A percentile compares a stretch with the other conserved stretches of the same genome.
phyloP scores from a whole-genome alignment of 768 basidiomycete species.

The Pleurotus pulmonarius region DNA sequence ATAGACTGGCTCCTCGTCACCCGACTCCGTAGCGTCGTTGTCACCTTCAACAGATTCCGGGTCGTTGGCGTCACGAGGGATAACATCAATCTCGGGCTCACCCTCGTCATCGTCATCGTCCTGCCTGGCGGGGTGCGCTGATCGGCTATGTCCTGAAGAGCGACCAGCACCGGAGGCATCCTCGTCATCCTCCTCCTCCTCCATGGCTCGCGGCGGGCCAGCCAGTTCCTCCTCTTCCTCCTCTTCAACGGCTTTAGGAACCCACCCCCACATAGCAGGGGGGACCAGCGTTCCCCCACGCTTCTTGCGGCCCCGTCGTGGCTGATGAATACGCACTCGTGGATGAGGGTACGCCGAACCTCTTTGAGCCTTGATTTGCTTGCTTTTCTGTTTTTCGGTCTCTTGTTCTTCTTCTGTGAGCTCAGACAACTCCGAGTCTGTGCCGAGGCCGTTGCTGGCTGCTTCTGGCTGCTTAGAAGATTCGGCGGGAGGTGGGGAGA shows the following conservation, averaged over 20 bases:
- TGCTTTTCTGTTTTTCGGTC: constrained; percentile 25
- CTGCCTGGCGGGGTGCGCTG: constrained; percentile 12
- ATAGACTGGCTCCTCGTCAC: constrained; percentile 12
- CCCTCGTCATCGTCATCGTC: constrained; percentile 15
- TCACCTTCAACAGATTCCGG: neutral
- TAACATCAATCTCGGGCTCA: constrained; percentile 7
- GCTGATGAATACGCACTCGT: constrained; percentile 12
- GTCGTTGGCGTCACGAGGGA: neutral
- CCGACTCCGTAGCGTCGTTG: constrained; percentile 6
- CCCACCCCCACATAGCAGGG: constrained; percentile 87
- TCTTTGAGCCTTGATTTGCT: neutral
- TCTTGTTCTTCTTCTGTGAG: constrained; percentile 82
- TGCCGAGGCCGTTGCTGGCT: constrained; percentile 37
- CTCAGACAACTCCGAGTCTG: constrained; percentile 77
- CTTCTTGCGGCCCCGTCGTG: constrained; percentile 34
- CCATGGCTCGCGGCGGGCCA: constrained; percentile 16
- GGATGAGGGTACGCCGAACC: neutral
- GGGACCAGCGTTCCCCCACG: constrained; percentile 65
- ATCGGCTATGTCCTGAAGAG: constrained; percentile 10
- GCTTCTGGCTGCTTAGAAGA: constrained; percentile 12
- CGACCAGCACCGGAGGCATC: constrained; percentile 16
- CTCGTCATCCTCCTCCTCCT: constrained; percentile 32
- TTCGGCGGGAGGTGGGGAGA: constrained; percentile 29
- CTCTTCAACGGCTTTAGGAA: constrained; percentile 19
- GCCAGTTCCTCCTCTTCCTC: constrained; percentile 16